These are phyloP conservation scores for Trypanosoma cruzi DNA, from an alignment of 208 protist genomes.

Conservation along the genomic window DNA sequence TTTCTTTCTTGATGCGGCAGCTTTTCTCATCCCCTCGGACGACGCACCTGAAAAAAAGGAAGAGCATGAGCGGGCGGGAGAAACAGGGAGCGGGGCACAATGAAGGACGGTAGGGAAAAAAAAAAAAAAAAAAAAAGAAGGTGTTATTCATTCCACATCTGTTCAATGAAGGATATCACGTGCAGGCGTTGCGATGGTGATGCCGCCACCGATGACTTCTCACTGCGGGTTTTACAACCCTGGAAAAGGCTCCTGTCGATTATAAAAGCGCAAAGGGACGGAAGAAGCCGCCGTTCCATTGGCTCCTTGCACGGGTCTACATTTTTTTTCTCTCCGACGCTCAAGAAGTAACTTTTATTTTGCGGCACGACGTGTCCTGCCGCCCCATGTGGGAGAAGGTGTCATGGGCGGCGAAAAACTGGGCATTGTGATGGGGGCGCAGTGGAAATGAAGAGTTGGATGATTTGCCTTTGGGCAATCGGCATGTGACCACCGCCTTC, in stretches of 20 bases:
- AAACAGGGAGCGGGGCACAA: background rate
- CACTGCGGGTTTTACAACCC: background rate
- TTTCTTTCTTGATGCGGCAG: background rate
- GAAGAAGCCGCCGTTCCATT: slow-evolving; percentile 30
- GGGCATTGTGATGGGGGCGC: slow-evolving; percentile 47
- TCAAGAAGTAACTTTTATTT: slow-evolving; percentile 79
- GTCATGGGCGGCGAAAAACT: slow-evolving; percentile 32
- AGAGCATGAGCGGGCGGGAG: background rate
- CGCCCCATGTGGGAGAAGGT: slow-evolving; percentile 70
- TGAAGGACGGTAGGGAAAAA: background rate
- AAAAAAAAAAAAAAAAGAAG: slow-evolving; percentile 6
- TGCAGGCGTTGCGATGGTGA: background rate
- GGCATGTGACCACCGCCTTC: slow-evolving; percentile 71
- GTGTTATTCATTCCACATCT: background rate
- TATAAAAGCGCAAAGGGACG: slow-evolving; percentile 50
- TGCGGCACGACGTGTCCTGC: slow-evolving; percentile 41
- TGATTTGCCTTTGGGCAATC: slow-evolving; percentile 59
- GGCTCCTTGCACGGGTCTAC: slow-evolving; percentile 45
- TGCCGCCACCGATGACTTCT: too few relatives aligned
- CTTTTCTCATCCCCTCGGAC: background rate
- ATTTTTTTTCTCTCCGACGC: slow-evolving; percentile 51
- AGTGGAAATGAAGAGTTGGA: slow-evolving; percentile 69
- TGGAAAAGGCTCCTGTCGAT: slow-evolving; percentile 49
- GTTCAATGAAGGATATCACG: background rate
- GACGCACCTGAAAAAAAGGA: too few relatives aligned